Evolutionary conservation across 257 asterid genomes (phyloP).

Genomic region (Solanum sitiens): DNA sequence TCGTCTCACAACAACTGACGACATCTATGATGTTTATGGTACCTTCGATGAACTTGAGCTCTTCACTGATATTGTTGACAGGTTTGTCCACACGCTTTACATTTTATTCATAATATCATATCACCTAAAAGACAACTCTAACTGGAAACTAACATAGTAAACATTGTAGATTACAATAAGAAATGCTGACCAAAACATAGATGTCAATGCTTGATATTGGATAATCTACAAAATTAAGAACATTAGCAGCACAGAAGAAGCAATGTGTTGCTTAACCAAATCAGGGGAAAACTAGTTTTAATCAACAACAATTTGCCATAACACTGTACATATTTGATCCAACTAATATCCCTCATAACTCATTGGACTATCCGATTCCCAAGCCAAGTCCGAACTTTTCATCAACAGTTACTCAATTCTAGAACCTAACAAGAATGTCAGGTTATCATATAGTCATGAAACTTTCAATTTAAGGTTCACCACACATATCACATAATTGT

Average conservation of each 20-base stretch:
- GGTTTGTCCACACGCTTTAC: conserved; percentile 2
- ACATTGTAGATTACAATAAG: background rate
- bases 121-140: background rate
- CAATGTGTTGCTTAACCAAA: background rate
- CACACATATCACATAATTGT: background rate
- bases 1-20: conserved; percentile 2
- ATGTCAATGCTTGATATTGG: background rate
- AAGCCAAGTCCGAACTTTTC: background rate
- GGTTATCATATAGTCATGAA: background rate
- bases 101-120: background rate
- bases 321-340: background rate
- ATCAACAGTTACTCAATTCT: background rate
- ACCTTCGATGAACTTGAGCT: conserved; percentile 16
- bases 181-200: background rate
- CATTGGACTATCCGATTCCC: background rate
- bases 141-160: too few relatives aligned
- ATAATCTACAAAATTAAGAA: background rate
- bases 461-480: background rate
- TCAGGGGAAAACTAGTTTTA: background rate
- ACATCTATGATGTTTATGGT: conserved; percentile 16
- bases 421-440: background rate
- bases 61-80: conserved; percentile 13
- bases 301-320: background rate
- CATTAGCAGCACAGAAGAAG: background rate
- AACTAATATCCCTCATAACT: background rate